Percentiles rank a stretch among this genome's conserved stretches.
Evolutionary conservation across 2,329 filamentous ascomycete genomes (phyloP).

Genomic region (Thyridium curvatum): DNA sequence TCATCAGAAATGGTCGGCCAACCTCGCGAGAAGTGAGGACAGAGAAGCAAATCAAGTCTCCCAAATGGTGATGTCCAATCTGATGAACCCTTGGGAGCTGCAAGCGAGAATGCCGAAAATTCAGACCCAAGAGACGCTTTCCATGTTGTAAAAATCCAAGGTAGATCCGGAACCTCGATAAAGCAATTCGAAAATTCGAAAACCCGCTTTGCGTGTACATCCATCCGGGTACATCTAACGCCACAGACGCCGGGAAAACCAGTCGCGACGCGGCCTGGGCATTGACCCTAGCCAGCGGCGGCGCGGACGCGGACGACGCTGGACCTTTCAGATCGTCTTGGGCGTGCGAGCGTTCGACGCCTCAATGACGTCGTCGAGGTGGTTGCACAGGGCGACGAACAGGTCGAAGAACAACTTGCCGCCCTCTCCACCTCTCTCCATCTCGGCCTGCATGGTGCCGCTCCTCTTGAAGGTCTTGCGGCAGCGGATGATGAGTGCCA

Average conservation of each 20-base stretch:
- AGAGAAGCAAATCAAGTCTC: slow-evolving; percentile 27
- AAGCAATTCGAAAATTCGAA: slow-evolving; percentile 1
- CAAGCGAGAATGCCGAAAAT: slow-evolving; percentile 23
- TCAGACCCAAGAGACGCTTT: slow-evolving; percentile 19
- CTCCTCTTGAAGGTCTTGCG: slow-evolving; percentile 97
- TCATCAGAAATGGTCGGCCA: slow-evolving; percentile 42
- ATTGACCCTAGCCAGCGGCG: not conserved
- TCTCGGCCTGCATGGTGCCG: slow-evolving; percentile 97
- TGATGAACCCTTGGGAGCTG: slow-evolving; percentile 37
- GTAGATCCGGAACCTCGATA: slow-evolving; percentile 7
- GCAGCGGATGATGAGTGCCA: slow-evolving; percentile 94
- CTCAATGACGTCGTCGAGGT: slow-evolving; percentile 92
- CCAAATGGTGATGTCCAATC: slow-evolving; percentile 44
- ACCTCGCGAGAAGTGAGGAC: slow-evolving; percentile 45
- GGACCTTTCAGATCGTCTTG: slow-evolving; percentile 44
- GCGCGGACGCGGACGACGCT: slow-evolving; percentile 6
- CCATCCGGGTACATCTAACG: not conserved
- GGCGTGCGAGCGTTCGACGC: slow-evolving; percentile 63
- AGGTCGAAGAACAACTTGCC: slow-evolving; percentile 95
- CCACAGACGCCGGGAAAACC: not conserved
- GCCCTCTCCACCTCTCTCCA: slow-evolving; percentile 73
- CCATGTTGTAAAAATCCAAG: slow-evolving; percentile 11
- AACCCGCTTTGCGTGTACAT: not conserved
- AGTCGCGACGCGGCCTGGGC: slow-evolving; percentile 1
- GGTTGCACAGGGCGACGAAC: slow-evolving; percentile 97